Evolutionary conservation across 345 rosid genomes (phyloP), one percentile per base, ranked within the genome.

Genomic region (Euphorbia lathyris): DNA sequence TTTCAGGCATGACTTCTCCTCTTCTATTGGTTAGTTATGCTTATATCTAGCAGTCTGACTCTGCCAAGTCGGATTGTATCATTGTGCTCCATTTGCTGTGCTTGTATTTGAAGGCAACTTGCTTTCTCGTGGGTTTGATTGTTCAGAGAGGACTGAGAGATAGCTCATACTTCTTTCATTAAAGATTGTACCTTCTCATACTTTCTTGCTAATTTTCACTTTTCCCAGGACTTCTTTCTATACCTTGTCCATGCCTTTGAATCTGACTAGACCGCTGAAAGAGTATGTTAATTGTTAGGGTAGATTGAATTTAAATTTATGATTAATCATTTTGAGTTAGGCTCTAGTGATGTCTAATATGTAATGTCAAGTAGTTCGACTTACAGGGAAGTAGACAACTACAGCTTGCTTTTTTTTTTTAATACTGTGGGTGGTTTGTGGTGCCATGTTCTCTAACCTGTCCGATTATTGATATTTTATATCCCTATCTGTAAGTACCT

Each of bases 1-100:
- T 69, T 79, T 72, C 86, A 82, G 81, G 86, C 76, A 66, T 58
- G 63, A 12, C 20, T 70, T 27, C 63, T 68, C 43, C 63, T 65
- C 52, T 68, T 64, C 63, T 11, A 32, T 43, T 56, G 56, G 50
- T 63, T 57, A 40, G 36, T 38, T 34, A 26, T 56, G 51, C 68
- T 42, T 69, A 38, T 27, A 32, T 68, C 25, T 69, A 51, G 57
- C 57, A 27, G 17, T 61, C 36, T 56, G 22, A 48, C 7, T 58
- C 7, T 25, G 16, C 29, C 68, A 8, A 36, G 29, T 59, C 20
- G 23, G 27, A n/a, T 36, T 57, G 22, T 56, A 22, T 30, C 25
- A 66, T 61, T 56, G 10, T 66, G 27, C 73, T 51, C 17, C 23
- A 19, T 43, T 16, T 17, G 1, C n/a, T 48, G 47, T 14, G 57